Percentiles rank a stretch among this genome's conserved stretches.
phyloP scores from a whole-genome alignment of 805 yeast genomes.

The Ogataea sp. region DNA sequence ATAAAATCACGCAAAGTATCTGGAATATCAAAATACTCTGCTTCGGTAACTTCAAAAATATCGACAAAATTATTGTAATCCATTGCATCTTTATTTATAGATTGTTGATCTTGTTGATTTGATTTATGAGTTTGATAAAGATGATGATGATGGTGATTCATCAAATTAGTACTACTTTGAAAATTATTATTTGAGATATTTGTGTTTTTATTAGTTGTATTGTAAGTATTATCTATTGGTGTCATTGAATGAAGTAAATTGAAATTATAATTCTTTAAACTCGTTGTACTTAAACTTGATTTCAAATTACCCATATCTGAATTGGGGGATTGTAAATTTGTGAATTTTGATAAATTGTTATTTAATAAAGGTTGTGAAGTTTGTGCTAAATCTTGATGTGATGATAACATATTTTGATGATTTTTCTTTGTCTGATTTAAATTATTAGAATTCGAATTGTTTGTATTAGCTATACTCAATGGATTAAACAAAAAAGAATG shows the following conservation, averaged over 20 bases:
- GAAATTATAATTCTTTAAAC: conserved; percentile 7
- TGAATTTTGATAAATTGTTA: too few relatives aligned
- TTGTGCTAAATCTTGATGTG: neutral
- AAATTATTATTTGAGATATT: neutral
- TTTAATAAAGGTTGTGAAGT: too few relatives aligned
- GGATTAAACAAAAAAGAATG: too few relatives aligned
- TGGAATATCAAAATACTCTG: conserved; percentile 12
- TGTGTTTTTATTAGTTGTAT: too few relatives aligned
- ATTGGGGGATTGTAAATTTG: too few relatives aligned
- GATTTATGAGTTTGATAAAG: too few relatives aligned
- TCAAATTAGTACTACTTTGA: neutral
- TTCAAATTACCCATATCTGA: too few relatives aligned
- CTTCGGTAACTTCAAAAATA: conserved; percentile 4
- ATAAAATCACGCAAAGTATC: conserved; percentile 30
- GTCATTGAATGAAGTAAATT: conserved; percentile 2
- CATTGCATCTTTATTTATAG: conserved; percentile 3
- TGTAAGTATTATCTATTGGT: neutral
- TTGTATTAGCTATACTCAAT: too few relatives aligned
- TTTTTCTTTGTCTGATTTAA: too few relatives aligned
- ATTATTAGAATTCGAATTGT: neutral
- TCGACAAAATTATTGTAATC: conserved; percentile 7
- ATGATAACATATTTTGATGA: neutral
- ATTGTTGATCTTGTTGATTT: too few relatives aligned
- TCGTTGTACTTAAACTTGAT: neutral
- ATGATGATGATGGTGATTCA: too few relatives aligned